Percentiles rank a stretch among this genome's conserved stretches.
These are phyloP conservation scores for Alternaria sp. DNA, from an alignment of 2,329 filamentous ascomycete genomes.

Conservation along the genomic window DNA sequence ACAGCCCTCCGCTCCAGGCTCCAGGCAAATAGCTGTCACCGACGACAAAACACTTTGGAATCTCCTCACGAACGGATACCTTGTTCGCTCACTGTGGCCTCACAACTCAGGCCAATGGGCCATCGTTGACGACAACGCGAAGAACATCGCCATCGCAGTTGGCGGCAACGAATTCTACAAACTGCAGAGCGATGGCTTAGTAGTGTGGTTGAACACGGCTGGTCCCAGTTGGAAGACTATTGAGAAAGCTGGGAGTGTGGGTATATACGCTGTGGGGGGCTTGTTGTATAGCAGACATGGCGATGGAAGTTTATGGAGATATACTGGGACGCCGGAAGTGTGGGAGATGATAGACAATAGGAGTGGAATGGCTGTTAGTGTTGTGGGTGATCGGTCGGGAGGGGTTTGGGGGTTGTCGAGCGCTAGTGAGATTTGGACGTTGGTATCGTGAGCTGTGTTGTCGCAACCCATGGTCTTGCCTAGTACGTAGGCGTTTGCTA, in stretches of 20 bases:
- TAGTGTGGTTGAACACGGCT: conserved; percentile 35
- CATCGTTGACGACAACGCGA: conserved; percentile 30
- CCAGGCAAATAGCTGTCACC: conserved; percentile 32
- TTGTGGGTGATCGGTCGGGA: conserved; percentile 32
- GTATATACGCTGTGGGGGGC: conserved; percentile 24
- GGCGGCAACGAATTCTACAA: conserved; percentile 41
- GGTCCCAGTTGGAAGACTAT: conserved; percentile 31
- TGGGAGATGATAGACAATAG: conserved; percentile 37
- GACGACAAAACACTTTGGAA: conserved; percentile 36
- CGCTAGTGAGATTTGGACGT: conserved; percentile 27
- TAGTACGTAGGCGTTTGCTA: background rate
- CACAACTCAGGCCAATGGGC: conserved; percentile 27
- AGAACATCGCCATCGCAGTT: conserved; percentile 30
- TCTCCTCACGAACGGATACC: conserved; percentile 29
- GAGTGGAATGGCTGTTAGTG: background rate
- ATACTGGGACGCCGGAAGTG: conserved; percentile 31
- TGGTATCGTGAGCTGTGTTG: conserved; percentile 9
- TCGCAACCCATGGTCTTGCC: background rate
- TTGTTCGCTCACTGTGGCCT: conserved; percentile 34
- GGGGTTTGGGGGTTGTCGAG: conserved; percentile 30
- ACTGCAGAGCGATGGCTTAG: conserved; percentile 27
- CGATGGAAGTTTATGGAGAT: conserved; percentile 37
- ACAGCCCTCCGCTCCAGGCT: conserved; percentile 21
- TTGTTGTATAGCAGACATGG: conserved; percentile 32
- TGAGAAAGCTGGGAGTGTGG: conserved; percentile 20